Evolutionary conservation across 495 filamentous ascomycete genomes (phyloP).

Genomic region (Trichoderma erinaceum): DNA sequence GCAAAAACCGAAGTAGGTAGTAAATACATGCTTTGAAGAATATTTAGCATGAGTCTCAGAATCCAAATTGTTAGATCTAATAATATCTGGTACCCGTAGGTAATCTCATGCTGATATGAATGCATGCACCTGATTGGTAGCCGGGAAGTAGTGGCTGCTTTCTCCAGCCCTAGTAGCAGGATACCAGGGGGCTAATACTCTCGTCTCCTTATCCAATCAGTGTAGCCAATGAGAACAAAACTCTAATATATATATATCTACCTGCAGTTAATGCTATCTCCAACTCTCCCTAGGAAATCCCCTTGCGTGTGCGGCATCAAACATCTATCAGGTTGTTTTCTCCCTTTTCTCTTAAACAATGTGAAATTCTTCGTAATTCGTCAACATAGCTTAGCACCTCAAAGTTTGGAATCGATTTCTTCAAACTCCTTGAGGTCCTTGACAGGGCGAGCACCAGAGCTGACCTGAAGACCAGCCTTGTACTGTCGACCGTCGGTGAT

Average conservation of each 20-base stretch:
- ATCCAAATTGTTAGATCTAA: too few relatives aligned
- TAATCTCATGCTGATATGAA: too few relatives aligned
- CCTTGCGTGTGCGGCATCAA: conserved; percentile 8
- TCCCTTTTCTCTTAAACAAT: background rate
- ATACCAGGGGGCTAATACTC: too few relatives aligned
- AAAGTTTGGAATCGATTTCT: conserved; percentile 73
- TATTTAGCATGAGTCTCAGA: too few relatives aligned
- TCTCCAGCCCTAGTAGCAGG: too few relatives aligned
- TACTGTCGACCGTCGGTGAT: conserved; percentile 72
- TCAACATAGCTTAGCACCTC: conserved; percentile 12
- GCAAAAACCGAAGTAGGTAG: too few relatives aligned
- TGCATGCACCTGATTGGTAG: too few relatives aligned
- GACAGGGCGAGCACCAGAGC: conserved; percentile 62
- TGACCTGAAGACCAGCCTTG: conserved; percentile 65
- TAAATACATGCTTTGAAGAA: too few relatives aligned
- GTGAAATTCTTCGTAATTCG: background rate
- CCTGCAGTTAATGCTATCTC: background rate
- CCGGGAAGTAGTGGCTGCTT: too few relatives aligned
- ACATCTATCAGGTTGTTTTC: background rate
- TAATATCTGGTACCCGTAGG: too few relatives aligned
- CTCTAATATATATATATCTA: background rate
- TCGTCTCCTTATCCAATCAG: background rate
- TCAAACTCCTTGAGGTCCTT: conserved; percentile 74
- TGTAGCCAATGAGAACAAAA: background rate
- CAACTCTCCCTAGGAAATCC: background rate